Evolutionary conservation across 805 yeast genomes (phyloP).

Genomic region (Metschnikowia dekortorum): DNA sequence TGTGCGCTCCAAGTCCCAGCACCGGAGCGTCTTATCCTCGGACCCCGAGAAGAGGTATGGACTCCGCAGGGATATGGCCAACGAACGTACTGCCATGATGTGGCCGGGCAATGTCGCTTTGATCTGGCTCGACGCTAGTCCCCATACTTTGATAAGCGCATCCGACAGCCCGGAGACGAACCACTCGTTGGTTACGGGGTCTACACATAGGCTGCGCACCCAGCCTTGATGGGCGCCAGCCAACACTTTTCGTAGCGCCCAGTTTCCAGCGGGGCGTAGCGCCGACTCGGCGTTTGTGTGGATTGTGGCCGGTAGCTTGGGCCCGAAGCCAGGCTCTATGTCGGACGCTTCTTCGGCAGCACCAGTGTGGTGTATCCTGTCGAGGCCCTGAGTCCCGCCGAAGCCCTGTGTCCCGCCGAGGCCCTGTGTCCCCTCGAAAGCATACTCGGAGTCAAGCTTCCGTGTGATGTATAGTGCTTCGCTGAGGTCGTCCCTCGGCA

Average conservation of each 20-base stretch:
- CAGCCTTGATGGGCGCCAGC: conserved; percentile 89
- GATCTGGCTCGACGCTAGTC: conserved; percentile 64
- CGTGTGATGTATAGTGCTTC: conserved; percentile 28
- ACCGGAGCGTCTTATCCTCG: conserved; percentile 87
- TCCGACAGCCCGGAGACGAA: conserved; percentile 91
- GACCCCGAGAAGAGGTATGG: conserved; percentile 91
- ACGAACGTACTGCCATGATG: conserved; percentile 78
- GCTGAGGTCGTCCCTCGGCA: conserved; percentile 28
- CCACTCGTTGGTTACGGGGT: conserved; percentile 80
- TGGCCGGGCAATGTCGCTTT: conserved; percentile 85
- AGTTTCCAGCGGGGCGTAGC: conserved; percentile 19
- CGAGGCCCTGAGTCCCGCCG: background rate
- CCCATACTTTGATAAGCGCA: conserved; percentile 88
- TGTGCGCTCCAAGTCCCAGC: conserved; percentile 94
- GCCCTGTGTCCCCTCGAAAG: background rate
- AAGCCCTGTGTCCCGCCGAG: too few relatives aligned
- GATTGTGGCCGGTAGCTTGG: background rate
- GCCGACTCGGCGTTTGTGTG: background rate
- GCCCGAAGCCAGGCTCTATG: background rate
- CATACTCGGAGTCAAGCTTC: conserved; percentile 23
- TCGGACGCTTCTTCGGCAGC: background rate
- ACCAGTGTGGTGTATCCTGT: background rate
- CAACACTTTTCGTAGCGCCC: conserved; percentile 70
- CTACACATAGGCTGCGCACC: conserved; percentile 78
- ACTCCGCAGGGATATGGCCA: conserved; percentile 66